These are phyloP conservation scores for Chalciporus piperatus DNA, from an alignment of 768 basidiomycete species.

Conservation along the genomic window DNA sequence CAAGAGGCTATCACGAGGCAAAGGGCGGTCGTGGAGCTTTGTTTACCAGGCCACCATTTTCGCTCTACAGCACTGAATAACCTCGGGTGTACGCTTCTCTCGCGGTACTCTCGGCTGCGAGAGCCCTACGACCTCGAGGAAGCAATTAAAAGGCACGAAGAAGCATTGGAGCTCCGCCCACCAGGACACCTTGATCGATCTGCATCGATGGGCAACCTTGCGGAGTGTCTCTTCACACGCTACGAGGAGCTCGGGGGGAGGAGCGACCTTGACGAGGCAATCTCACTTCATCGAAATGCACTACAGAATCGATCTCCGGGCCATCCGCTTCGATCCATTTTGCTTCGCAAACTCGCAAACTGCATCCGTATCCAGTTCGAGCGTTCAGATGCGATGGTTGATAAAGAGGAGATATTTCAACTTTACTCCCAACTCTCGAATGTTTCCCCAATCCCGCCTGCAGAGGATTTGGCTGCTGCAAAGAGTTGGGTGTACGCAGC, in stretches of 20 bases:
- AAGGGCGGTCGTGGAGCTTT: background rate
- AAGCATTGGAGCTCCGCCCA: background rate
- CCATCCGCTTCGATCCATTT: constrained; percentile 7
- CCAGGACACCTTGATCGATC: background rate
- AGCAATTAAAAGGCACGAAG: background rate
- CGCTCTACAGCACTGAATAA: background rate
- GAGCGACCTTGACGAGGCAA: background rate
- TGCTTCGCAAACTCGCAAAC: constrained; percentile 13
- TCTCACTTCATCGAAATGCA: background rate
- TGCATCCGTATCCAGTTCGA: constrained; percentile 6
- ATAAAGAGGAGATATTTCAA: background rate
- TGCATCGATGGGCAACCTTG: background rate
- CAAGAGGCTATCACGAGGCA: background rate
- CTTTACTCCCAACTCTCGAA: background rate
- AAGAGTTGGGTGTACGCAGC: background rate
- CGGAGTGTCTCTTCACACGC: background rate
- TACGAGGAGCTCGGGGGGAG: background rate
- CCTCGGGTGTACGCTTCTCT: background rate
- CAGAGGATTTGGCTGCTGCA: background rate
- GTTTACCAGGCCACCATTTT: background rate
- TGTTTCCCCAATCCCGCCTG: background rate
- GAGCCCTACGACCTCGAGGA: background rate
- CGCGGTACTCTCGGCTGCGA: background rate
- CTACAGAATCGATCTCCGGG: background rate
- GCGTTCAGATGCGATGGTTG: background rate